Evolutionary conservation across 768 basidiomycete genomes (phyloP).

Genomic region (Lactarius hengduanensis): DNA sequence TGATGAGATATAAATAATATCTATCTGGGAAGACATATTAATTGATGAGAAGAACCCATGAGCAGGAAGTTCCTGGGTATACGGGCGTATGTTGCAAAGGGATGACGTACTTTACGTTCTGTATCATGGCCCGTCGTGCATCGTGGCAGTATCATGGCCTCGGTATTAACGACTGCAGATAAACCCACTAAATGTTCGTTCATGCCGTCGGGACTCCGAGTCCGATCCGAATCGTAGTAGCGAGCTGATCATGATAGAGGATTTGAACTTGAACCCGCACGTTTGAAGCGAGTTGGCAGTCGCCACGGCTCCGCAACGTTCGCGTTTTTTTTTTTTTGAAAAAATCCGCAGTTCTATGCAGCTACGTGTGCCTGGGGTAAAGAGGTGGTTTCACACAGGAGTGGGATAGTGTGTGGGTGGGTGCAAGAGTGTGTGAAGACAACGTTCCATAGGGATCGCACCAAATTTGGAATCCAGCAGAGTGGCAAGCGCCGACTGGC

Average conservation of each 20-base stretch:
- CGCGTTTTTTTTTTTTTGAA: neutral
- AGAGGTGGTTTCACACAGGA: neutral
- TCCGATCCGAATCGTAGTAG: neutral
- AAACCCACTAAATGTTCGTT: neutral
- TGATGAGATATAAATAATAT: neutral
- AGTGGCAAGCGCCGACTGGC: neutral
- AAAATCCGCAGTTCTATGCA: neutral
- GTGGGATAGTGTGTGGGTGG: neutral
- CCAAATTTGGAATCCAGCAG: neutral
- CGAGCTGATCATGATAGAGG: neutral
- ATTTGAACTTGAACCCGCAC: neutral
- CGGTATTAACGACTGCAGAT: neutral
- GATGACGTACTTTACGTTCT: slow-evolving; percentile 1
- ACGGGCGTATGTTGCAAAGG: neutral
- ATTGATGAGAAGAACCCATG: neutral
- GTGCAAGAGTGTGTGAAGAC: neutral
- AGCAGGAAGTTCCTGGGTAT: neutral
- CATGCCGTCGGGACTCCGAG: neutral
- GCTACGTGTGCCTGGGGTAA: neutral
- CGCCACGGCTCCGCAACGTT: neutral
- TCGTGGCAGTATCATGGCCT: neutral
- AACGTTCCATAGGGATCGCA: neutral
- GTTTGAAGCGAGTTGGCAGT: neutral
- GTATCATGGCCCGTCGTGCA: neutral
- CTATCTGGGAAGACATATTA: neutral